These are phyloP conservation scores for Leccinum boreale DNA, from an alignment of 768 basidiomycete species.

Conservation along the genomic window DNA sequence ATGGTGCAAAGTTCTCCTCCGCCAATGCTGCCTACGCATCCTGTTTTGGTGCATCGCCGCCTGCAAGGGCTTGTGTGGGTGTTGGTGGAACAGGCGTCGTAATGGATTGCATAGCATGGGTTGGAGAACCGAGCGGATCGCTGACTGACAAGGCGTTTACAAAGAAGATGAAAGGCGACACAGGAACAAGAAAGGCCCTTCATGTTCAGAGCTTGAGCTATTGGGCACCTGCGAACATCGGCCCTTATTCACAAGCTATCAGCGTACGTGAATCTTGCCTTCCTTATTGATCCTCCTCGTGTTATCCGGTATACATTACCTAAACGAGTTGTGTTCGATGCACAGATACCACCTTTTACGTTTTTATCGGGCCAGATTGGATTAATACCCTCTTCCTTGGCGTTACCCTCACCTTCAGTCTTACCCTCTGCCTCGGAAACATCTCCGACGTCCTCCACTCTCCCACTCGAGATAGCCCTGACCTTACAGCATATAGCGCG, in stretches of 20 bases:
- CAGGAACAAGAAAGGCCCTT: constrained; percentile 56
- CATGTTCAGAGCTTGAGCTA: constrained; percentile 97
- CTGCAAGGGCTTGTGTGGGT: constrained; percentile 91
- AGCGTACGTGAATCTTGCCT: constrained; percentile 45
- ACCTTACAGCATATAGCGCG: constrained; percentile 77
- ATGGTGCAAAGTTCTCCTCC: constrained; percentile 53
- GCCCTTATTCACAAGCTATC: constrained; percentile 95
- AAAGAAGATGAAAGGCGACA: constrained; percentile 26
- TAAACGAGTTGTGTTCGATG: not conserved
- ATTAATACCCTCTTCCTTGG: constrained; percentile 70
- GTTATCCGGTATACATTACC: not conserved
- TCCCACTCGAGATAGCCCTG: constrained; percentile 67
- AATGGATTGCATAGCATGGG: constrained; percentile 82
- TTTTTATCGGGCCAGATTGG: constrained; percentile 97
- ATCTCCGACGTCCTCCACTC: constrained; percentile 51
- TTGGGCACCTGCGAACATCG: constrained; percentile 99
- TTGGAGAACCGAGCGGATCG: constrained; percentile 10
- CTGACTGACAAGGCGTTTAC: constrained; percentile 9
- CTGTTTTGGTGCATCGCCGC: constrained; percentile 89
- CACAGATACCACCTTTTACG: constrained; percentile 68
- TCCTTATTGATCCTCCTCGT: not conserved
- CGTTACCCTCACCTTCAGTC: constrained; percentile 56
- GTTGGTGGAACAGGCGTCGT: constrained; percentile 59
- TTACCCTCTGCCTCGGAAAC: constrained; percentile 30
- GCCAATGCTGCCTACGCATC: constrained; percentile 78